phyloP scores from a whole-genome alignment of 768 basidiomycete genomes.

The Psilocybe azurescens region DNA sequence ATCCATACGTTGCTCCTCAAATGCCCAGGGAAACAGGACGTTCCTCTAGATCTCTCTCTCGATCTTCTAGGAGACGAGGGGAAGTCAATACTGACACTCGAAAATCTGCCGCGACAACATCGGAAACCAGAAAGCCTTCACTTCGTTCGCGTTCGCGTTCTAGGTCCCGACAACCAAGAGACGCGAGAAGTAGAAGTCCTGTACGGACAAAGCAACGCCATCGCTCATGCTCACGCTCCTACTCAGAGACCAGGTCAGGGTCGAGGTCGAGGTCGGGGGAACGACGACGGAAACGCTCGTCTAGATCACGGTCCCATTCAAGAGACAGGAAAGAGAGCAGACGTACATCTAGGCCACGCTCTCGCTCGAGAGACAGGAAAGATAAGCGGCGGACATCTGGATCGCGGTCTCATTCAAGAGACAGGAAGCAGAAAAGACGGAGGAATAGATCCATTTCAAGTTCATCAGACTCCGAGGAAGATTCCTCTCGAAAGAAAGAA shows the following conservation, averaged over 20 bases:
- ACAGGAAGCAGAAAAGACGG: conserved; percentile 22
- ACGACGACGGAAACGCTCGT: conserved; percentile 20
- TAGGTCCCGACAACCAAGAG: conserved; percentile 20
- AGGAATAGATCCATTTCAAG: conserved; percentile 44
- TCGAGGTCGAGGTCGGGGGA: conserved; percentile 34
- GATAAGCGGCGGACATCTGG: conserved; percentile 18
- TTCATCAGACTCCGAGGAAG: conserved; percentile 45
- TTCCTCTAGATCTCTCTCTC: conserved; percentile 26
- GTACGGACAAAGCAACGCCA: conserved; percentile 33
- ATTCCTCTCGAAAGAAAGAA: conserved; percentile 47
- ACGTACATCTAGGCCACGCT: conserved; percentile 24
- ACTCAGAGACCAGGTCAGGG: conserved; percentile 12
- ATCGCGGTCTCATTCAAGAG: conserved; percentile 38
- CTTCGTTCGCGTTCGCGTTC: conserved; percentile 31
- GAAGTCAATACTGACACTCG: conserved; percentile 12
- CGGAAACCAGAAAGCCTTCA: conserved; percentile 19
- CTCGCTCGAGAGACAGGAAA: conserved; percentile 32
- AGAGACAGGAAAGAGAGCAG: conserved; percentile 28
- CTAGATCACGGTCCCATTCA: conserved; percentile 37
- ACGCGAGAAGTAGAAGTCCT: conserved; percentile 37
- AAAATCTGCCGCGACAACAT: conserved; percentile 5
- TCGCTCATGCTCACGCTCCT: conserved; percentile 19
- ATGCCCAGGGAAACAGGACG: conserved; percentile 27
- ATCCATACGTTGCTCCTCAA: neutral
- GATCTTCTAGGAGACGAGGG: conserved; percentile 24